phyloP scores from a whole-genome alignment of 2,329 filamentous ascomycete genomes.

The Bipolaris sorokiniana region DNA sequence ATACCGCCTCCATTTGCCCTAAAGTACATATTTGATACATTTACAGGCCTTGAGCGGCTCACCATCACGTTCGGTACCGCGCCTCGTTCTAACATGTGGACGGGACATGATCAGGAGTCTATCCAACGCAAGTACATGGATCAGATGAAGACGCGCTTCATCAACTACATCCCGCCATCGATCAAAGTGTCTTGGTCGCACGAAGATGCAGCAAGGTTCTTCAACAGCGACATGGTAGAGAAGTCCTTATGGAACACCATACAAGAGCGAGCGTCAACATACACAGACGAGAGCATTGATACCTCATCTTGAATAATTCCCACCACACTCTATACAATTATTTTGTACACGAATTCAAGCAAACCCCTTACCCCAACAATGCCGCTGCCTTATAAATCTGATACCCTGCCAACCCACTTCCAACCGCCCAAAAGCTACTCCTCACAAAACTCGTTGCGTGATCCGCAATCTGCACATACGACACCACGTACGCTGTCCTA shows the following conservation, averaged over 20 bases:
- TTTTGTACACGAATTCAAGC: neutral
- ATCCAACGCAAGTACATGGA: neutral
- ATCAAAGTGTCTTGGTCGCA: slow-evolving; percentile 6
- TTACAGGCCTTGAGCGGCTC: neutral
- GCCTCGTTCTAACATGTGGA: neutral
- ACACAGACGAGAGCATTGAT: no score
- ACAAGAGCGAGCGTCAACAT: slow-evolving; percentile 1
- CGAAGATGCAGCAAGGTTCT: slow-evolving; percentile 1
- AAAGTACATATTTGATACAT: neutral
- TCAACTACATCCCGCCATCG: slow-evolving; percentile 7
- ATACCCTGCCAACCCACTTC: slow-evolving; percentile 19
- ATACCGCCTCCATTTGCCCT: neutral
- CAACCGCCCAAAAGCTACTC: slow-evolving; percentile 24
- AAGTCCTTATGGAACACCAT: slow-evolving; percentile 9
- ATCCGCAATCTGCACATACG: slow-evolving; percentile 30
- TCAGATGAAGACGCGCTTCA: neutral
- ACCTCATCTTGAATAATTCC: neutral
- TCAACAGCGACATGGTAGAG: slow-evolving; percentile 2
- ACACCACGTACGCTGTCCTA: slow-evolving; percentile 25
- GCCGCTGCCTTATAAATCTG: slow-evolving; percentile 35
- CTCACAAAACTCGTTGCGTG: slow-evolving; percentile 28
- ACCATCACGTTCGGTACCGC: neutral
- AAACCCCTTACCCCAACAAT: slow-evolving; percentile 20
- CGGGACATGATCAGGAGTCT: neutral
- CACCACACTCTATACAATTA: neutral